Evolutionary conservation across 805 yeast genomes (phyloP).

Genomic region (Candida maris): DNA sequence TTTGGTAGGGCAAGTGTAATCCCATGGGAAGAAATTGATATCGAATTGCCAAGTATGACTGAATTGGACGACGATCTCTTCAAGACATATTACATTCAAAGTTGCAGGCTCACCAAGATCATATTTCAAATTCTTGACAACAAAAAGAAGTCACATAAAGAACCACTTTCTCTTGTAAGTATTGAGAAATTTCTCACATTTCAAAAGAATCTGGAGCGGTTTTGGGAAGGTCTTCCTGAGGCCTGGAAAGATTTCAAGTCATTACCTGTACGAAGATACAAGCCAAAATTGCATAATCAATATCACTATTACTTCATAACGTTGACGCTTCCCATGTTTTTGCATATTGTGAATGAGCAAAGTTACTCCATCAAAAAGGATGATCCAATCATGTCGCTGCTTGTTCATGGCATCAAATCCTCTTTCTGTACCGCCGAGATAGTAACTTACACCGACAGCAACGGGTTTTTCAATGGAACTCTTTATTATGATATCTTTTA

Average conservation of each 20-base stretch:
- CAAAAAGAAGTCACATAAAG: conserved; percentile 33
- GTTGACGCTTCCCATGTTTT: conserved; percentile 40
- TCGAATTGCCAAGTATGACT: conserved; percentile 34
- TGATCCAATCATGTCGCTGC: conserved; percentile 39
- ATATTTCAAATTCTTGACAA: conserved; percentile 39
- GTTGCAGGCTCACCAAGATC: conserved; percentile 35
- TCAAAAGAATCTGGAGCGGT: conserved; percentile 33
- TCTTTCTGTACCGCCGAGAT: conserved; percentile 38
- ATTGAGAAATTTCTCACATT: conserved; percentile 38
- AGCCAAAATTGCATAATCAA: conserved; percentile 39
- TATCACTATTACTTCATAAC: conserved; percentile 41
- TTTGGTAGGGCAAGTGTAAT: conserved; percentile 46
- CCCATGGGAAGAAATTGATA: conserved; percentile 42
- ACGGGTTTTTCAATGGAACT: conserved; percentile 43
- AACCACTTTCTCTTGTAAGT: conserved; percentile 38
- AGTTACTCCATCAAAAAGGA: conserved; percentile 35
- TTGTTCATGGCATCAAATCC: conserved; percentile 39
- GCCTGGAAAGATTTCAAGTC: conserved; percentile 32
- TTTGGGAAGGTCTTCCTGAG: conserved; percentile 33
- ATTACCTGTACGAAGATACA: conserved; percentile 34
- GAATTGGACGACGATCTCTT: conserved; percentile 31
- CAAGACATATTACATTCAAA: conserved; percentile 32
- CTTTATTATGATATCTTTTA: conserved; percentile 42
- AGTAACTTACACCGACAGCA: conserved; percentile 31
- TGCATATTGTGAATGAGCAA: conserved; percentile 36